A percentile compares a stretch with the other conserved stretches of the same genome.
These are phyloP conservation scores for Puya raimondii DNA, from an alignment of 176 grass and related monocot species.

Conservation along the genomic window DNA sequence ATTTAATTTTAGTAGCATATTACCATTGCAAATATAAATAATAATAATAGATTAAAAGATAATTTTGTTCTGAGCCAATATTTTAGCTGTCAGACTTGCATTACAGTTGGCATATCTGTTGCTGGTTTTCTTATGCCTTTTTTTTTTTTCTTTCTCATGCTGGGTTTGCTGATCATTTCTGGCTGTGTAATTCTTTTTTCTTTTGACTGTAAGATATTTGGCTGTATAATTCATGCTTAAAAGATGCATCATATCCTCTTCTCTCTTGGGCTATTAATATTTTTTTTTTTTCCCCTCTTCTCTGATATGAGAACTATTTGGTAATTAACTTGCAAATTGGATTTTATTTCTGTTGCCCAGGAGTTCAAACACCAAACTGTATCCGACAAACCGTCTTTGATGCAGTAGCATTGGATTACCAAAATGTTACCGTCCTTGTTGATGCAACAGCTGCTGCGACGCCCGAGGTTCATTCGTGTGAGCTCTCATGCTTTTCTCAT, in stretches of 20 bases:
- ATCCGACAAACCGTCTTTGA: conserved; percentile 89
- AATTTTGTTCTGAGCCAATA: neutral
- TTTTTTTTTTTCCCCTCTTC: neutral
- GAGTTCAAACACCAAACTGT: conserved; percentile 94
- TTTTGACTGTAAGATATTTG: no score
- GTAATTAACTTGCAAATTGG: neutral
- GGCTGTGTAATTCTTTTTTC: no score
- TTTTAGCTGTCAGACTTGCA: neutral
- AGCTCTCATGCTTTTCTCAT: conserved; percentile 18
- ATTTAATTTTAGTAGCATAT: neutral
- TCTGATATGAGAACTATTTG: neutral
- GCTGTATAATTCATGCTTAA: neutral
- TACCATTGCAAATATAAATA: neutral
- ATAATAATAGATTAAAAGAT: neutral
- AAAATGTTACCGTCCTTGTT: conserved; percentile 58
- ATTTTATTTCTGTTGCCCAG: conserved; percentile 20
- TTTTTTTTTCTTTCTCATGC: neutral
- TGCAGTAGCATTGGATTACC: conserved; percentile 78
- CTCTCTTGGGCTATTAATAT: neutral
- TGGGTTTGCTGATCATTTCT: no score
- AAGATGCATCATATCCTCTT: neutral
- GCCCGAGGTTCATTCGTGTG: conserved; percentile 78
- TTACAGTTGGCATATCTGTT: neutral
- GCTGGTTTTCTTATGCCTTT: neutral
- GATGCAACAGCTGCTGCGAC: conserved; percentile 84